These are phyloP conservation scores for Phaffomyces antillensis DNA, from an alignment of 805 yeast genomes.

Conservation along the genomic window DNA sequence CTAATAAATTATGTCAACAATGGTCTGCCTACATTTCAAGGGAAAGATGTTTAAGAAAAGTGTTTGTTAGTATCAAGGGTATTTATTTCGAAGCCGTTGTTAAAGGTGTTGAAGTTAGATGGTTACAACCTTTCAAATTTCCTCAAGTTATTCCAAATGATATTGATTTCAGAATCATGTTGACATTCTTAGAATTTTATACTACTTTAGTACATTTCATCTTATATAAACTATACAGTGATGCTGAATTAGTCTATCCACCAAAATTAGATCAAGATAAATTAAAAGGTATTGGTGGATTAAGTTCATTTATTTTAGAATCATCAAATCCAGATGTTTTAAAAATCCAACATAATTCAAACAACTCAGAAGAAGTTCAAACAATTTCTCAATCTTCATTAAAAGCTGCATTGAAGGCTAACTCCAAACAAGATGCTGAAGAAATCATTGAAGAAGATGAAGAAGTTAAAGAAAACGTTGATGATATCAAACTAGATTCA, in stretches of 20 bases:
- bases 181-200: constrained; percentile 93
- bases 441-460: constrained; percentile 28
- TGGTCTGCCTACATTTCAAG: constrained; percentile 93
- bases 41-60: constrained; percentile 76
- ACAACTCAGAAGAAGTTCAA: constrained; percentile 25
- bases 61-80: constrained; percentile 94
- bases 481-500: constrained; percentile 45
- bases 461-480: constrained; percentile 34
- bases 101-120: constrained; percentile 86
- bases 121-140: constrained; percentile 96
- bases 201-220: constrained; percentile 87
- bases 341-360: constrained; percentile 12
- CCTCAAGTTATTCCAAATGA: constrained; percentile 93
- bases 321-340: constrained; percentile 25
- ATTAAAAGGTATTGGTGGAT: constrained; percentile 84
- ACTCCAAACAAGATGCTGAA: constrained; percentile 29
- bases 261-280: constrained; percentile 67
- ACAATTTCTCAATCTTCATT: constrained; percentile 37
- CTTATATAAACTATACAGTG: constrained; percentile 77
- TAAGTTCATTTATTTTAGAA: constrained; percentile 75
- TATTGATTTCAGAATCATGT: constrained; percentile 93
- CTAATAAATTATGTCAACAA: constrained; percentile 80
- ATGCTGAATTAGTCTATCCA: constrained; percentile 81
- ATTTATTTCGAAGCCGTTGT: constrained; percentile 89
- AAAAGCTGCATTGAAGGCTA: constrained; percentile 43